Base-by-base conservation (phyloP, 306 rosid genomes). In the Rosa multiflora region DNA sequence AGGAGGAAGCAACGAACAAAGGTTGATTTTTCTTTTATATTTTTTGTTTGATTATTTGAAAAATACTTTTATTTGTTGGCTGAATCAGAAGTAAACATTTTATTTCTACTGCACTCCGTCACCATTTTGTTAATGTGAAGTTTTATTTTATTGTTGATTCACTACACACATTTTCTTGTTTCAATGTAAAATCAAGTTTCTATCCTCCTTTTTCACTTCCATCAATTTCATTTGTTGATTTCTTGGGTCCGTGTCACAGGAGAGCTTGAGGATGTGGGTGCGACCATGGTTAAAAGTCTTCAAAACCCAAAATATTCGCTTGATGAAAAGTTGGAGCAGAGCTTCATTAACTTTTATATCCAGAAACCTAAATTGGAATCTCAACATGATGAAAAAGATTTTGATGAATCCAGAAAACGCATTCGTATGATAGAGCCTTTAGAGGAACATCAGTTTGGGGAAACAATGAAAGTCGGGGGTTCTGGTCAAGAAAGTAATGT, bases 241-340 rank as follows among this genome's bases (percentile, higher is more conserved):
- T 51, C 49, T 81, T 74, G 42, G 55, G 74, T 59, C 40, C 48
- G 12, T 81, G 20, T 84, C 70, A 79, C 92, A 94, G 99, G 89
- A 74, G 89, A 89, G 74, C 89, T 40, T 64, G 85, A 85, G 78
- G 99, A 91, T 59, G 90, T 90, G 73, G 99, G 99, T 48, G 99
- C 74, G 85, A 86, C 62, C 79, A 79, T 94, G 91, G 93, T 94
- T 80, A 94, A 80, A 82, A 88, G 91, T 47, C 97, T 94, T 77
- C 99, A 94, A 82, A 88, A 88, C 80, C 84, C 91, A 69, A 91
- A 92, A 79, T 92, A 85, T 84, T 88, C 93, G 0, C 80, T 95
- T 52, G 88, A 95, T 82, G 98, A 95, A 80, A 95, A 92, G 82
- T 85, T 95, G 69, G 92, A 91, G 73, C 87, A 88, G 73, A 89